These are phyloP conservation scores for Colletotrichum navitas DNA, from an alignment of 2,329 filamentous ascomycete genomes.

Conservation along the genomic window DNA sequence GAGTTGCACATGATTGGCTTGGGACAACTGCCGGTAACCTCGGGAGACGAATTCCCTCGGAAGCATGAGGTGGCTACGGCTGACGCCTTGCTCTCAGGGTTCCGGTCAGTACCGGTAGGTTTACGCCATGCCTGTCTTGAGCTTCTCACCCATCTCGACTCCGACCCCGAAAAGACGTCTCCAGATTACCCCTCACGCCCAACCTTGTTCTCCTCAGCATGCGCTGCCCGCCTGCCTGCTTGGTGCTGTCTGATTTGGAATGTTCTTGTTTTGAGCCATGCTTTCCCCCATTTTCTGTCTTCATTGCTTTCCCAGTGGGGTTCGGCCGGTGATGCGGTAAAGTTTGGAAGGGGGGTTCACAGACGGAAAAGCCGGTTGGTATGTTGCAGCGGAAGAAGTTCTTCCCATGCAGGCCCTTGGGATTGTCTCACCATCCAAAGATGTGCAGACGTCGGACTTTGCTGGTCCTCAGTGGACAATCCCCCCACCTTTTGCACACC, in stretches of 20 bases:
- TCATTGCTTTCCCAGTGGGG: background rate
- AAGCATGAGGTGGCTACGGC: background rate
- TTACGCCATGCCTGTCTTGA: too few relatives aligned
- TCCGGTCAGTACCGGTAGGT: background rate
- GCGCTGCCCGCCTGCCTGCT: background rate
- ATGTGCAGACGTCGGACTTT: slow-evolving; percentile 16
- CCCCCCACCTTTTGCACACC: background rate
- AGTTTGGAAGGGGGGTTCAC: background rate
- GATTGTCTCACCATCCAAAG: slow-evolving; percentile 18
- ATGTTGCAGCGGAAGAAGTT: slow-evolving; percentile 20
- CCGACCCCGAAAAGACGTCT: slow-evolving; percentile 21
- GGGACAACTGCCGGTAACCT: slow-evolving; percentile 4
- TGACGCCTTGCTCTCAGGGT: background rate
- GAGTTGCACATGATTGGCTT: slow-evolving; percentile 16
- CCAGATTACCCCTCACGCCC: slow-evolving; percentile 31
- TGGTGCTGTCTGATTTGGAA: background rate
- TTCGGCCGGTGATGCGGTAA: background rate
- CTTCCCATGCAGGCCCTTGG: slow-evolving; percentile 17
- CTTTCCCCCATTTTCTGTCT: background rate
- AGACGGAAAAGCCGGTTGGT: background rate
- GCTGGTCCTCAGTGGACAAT: slow-evolving; percentile 24
- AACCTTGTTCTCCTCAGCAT: slow-evolving; percentile 21
- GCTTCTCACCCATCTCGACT: slow-evolving; percentile 22
- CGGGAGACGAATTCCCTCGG: background rate
- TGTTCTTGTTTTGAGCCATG: background rate